phyloP scores from a whole-genome alignment of 169 alveolate species.

The Toxoplasma gondii region DNA sequence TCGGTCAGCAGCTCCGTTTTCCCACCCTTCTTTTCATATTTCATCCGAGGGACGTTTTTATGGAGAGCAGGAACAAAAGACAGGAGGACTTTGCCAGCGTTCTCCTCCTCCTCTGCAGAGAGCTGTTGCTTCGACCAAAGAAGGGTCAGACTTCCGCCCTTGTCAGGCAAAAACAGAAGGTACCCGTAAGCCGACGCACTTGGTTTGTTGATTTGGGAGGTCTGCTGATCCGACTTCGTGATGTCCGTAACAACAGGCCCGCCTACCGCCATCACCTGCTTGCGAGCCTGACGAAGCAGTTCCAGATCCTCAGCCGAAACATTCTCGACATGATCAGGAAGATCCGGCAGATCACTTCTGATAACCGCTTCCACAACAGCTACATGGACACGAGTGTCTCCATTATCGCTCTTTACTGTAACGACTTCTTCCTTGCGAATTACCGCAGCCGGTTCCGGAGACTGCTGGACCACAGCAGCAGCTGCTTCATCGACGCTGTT shows the following conservation, averaged over 20 bases:
- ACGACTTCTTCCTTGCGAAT: constrained; percentile 1
- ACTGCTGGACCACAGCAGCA: not conserved
- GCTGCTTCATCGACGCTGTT: not conserved
- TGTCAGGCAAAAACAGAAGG: not conserved
- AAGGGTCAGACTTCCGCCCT: constrained; percentile 1
- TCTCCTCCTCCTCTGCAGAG: not conserved
- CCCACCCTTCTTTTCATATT: not conserved
- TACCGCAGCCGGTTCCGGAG: constrained; percentile 4
- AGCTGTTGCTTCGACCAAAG: not conserved
- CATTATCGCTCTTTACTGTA: not conserved
- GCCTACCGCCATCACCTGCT: not conserved
- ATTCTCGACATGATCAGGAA: not conserved
- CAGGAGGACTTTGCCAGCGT: not conserved
- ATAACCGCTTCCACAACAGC: not conserved
- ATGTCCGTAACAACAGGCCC: not conserved
- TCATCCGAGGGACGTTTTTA: constrained; percentile 10
- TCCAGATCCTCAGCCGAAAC: not conserved
- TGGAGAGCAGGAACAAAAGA: constrained; percentile 36
- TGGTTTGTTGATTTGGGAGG: not conserved
- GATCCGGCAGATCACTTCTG: not conserved
- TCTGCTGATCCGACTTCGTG: not conserved
- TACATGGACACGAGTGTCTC: not conserved
- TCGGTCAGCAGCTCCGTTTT: constrained; percentile 18
- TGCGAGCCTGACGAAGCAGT: constrained; percentile 1
- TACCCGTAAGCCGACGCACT: constrained; percentile 1